A percentile compares a stretch with the other conserved stretches of the same genome.
Conservation (phyloP, 352 stramenopile genomes). For the Blastocystis sp. region DNA sequence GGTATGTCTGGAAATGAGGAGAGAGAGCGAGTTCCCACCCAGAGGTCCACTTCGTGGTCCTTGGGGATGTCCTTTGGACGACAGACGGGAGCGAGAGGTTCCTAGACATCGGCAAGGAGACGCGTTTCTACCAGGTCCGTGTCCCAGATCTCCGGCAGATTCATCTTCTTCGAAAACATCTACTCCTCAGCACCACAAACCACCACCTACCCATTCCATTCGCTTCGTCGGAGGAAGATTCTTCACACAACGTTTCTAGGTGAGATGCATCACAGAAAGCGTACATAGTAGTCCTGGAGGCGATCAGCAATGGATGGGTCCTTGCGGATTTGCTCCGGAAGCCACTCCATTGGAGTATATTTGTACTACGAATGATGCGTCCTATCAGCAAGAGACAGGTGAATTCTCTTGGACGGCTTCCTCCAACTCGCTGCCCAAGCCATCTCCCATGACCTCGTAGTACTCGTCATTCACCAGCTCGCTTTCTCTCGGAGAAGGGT, state of each 20-base stretch:
- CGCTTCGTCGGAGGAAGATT: conserved; percentile 10
- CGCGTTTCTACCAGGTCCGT: not conserved
- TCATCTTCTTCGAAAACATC: conserved; percentile 46
- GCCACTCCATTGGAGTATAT: conserved; percentile 17
- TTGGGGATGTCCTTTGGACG: conserved; percentile 6
- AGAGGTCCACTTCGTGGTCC: conserved; percentile 20
- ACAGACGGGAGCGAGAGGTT: not conserved
- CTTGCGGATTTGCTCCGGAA: conserved; percentile 5
- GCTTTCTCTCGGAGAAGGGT: not conserved
- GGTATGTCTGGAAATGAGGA: not conserved
- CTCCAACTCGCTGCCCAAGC: not conserved
- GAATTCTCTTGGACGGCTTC: not conserved
- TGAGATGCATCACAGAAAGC: not conserved
- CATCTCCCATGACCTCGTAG: conserved; percentile 3
- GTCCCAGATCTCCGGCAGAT: conserved; percentile 35
- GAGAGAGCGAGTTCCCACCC: not conserved
- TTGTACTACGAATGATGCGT: not conserved
- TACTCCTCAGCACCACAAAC: not conserved
- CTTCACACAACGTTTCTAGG: conserved; percentile 35
- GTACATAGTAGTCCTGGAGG: conserved; percentile 33
- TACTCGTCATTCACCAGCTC: conserved; percentile 20
- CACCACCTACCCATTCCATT: not conserved
- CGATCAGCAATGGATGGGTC: not conserved
- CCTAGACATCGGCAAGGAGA: not conserved
- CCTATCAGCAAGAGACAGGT: not conserved